A percentile compares a stretch with the other conserved stretches of the same genome.
phyloP scores from a whole-genome alignment of 2,329 filamentous ascomycete species.

The Diaporthe sp. region DNA sequence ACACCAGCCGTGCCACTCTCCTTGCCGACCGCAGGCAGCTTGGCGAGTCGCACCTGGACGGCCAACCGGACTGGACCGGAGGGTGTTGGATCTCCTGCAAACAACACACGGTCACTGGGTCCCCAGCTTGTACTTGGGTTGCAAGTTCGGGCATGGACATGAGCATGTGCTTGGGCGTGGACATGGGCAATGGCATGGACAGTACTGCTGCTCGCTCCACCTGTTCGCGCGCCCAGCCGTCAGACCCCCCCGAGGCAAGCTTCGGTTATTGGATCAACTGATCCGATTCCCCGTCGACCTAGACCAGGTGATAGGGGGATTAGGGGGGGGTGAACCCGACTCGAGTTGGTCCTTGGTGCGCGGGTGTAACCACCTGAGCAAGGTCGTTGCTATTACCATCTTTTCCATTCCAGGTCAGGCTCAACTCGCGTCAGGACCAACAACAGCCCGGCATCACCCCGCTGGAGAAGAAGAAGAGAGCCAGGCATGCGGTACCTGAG shows the following conservation, averaged over 20 bases:
- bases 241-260: conserved; percentile 29
- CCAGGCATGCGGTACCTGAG: conserved; percentile 30
- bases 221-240: conserved; percentile 37
- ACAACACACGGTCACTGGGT: conserved; percentile 17
- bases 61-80: conserved; percentile 5
- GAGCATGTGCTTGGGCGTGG: conserved; percentile 28
- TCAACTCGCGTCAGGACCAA: conserved; percentile 6
- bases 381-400: conserved; percentile 13
- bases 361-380: conserved; percentile 33
- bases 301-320: conserved; percentile 20
- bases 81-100: conserved; percentile 21
- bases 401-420: conserved; percentile 19
- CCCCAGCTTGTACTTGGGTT: conserved; percentile 30
- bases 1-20: conserved; percentile 12
- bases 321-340: conserved; percentile 14
- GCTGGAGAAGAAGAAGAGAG: not conserved
- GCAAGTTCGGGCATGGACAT: conserved; percentile 12
- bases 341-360: conserved; percentile 14
- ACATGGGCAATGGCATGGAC: conserved; percentile 12
- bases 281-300: conserved; percentile 17
- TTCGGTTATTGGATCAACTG: conserved; percentile 26
- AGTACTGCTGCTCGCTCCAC: conserved; percentile 31
- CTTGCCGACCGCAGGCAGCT: conserved; percentile 22
- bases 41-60: conserved; percentile 3
- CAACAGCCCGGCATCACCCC: conserved; percentile 10